Evolutionary conservation across 176 grass and related monocot genomes (phyloP).

Genomic region (Puya raimondii): DNA sequence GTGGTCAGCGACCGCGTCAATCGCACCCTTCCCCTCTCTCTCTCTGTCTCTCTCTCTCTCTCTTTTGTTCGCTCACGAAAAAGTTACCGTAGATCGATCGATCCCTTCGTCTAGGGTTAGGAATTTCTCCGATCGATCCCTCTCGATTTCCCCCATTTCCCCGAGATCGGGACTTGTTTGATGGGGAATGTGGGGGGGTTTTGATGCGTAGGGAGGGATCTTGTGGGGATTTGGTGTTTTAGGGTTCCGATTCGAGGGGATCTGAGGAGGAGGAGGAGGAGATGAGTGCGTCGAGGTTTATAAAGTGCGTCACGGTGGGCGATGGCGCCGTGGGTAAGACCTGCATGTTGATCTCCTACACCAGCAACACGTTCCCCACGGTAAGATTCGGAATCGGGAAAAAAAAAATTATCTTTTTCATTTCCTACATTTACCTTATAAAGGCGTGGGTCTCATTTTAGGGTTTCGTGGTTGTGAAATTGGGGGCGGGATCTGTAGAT

Average conservation of each 20-base stretch:
- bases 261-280: slow-evolving; percentile 18
- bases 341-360: slow-evolving; percentile 39
- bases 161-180: not conserved
- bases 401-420: not conserved
- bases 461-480: not conserved
- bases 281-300: slow-evolving; percentile 36
- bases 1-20: slow-evolving; percentile 27
- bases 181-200: slow-evolving; percentile 11
- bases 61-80: not conserved
- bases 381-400: slow-evolving; percentile 6
- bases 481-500: not conserved
- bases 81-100: not conserved
- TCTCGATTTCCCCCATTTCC: not conserved
- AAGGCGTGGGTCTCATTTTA: not conserved
- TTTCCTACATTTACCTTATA: not conserved
- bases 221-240: not conserved
- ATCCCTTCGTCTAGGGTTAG: slow-evolving; percentile 6
- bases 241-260: not conserved
- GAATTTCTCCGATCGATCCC: slow-evolving; percentile 4
- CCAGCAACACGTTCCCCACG: slow-evolving; percentile 38
- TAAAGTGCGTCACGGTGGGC: slow-evolving; percentile 34
- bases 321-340: slow-evolving; percentile 35
- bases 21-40: slow-evolving; percentile 3
- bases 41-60: not conserved
- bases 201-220: slow-evolving; percentile 12